Base-by-base conservation (phyloP, 306 rosid genomes). In the Prunus mira region DNA sequence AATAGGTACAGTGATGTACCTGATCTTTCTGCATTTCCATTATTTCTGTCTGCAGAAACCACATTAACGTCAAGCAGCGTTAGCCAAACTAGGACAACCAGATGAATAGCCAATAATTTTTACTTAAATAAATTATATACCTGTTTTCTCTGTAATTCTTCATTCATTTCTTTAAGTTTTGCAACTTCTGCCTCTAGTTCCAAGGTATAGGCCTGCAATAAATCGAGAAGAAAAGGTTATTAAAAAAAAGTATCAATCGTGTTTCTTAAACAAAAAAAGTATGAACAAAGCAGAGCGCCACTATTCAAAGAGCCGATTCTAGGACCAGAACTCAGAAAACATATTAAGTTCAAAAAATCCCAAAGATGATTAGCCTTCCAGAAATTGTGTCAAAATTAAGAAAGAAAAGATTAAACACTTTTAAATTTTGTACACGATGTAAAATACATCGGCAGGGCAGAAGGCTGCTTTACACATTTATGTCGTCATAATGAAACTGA, bases 151-250 rank as follows among this genome's bases (percentile, higher is more conserved):
- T 89, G 89, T 30, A 95, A 74, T 75, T 95, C 99, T 78, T 79
- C 69, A 82, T 92, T 95, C 80, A 82, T 4, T 82, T 88, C 92
- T 82, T 92, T 92, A 34, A 92, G 93, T 81, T 88, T 88, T 45
- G 83, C 86, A 70, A 95, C 79, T 87, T 95, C 99, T 69, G 90
- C 93, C 82, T 95, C 99, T 65, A 95, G 88, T 80, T 95, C 99
- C 71, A 86, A 73, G 52, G 99, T 95, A 74, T 95, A 95, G 47
- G 99, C 99, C 99, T 95, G 84, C 54, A 81, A 85, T 72, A 82
- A 70, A 52, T 71, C 68, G 32, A 75, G 76, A 77, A 22, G 57
- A 75, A 17, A 12, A 72, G 62, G 12, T n/a, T 12, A 6, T 7
- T 38, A 1, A 6, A 9, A 46, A 9, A 6, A 7, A n/a, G 20